phyloP scores from a whole-genome alignment of 2,329 filamentous ascomycete genomes.

The Penicillium sp. region DNA sequence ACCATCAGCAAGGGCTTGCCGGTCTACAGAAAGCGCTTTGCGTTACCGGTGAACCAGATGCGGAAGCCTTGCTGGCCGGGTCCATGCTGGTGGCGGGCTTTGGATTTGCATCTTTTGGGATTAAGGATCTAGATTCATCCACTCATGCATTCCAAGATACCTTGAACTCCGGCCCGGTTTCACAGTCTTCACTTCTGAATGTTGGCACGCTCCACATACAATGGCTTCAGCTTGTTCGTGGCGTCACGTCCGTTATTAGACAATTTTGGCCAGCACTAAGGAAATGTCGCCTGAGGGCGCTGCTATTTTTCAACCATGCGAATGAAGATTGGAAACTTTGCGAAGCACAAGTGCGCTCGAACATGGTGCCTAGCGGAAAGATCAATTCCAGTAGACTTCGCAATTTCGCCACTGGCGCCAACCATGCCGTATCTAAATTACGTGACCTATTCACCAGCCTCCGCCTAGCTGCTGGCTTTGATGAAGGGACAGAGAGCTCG shows the following conservation, averaged over 20 bases:
- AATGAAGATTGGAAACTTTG: slow-evolving; percentile 23
- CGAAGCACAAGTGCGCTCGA: neutral
- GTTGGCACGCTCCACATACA: slow-evolving; percentile 10
- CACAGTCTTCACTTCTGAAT: neutral
- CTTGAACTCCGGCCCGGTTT: neutral
- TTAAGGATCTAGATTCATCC: slow-evolving; percentile 3
- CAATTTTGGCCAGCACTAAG: slow-evolving; percentile 19
- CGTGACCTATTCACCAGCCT: neutral
- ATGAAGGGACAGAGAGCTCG: neutral
- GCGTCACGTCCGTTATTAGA: slow-evolving; percentile 7
- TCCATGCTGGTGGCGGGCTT: slow-evolving; percentile 24
- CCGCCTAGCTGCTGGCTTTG: neutral
- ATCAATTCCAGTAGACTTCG: slow-evolving; percentile 2
- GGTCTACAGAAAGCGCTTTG: slow-evolving; percentile 20
- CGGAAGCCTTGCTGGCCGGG: slow-evolving; percentile 19
- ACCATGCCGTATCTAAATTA: slow-evolving; percentile 2
- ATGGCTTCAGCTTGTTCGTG: slow-evolving; percentile 25
- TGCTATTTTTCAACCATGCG: slow-evolving; percentile 14
- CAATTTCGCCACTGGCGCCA: slow-evolving; percentile 7
- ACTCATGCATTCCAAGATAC: neutral
- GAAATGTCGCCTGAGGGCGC: slow-evolving; percentile 12
- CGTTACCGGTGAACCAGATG: slow-evolving; percentile 5
- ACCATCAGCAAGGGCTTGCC: slow-evolving; percentile 26
- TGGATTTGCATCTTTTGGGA: slow-evolving; percentile 24
- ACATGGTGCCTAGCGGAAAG: neutral